phyloP scores from a whole-genome alignment of 2,329 filamentous ascomycete species.

The Ascomycota sp. region DNA sequence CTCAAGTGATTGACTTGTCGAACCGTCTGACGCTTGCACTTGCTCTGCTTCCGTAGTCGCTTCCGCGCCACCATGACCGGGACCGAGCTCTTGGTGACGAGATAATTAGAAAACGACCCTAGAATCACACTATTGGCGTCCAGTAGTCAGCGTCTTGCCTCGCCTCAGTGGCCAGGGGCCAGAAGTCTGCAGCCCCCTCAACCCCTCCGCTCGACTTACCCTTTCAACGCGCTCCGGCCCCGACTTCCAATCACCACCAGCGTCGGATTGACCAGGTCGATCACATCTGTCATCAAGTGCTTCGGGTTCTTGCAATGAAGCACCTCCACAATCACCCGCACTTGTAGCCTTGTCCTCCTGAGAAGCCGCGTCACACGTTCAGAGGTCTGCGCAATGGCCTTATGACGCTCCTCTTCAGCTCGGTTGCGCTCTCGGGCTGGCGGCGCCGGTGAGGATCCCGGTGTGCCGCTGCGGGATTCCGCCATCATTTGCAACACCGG shows the following conservation, averaged over 20 bases:
- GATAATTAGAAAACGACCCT: slow-evolving; percentile 91
- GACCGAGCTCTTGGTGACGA: slow-evolving; percentile 89
- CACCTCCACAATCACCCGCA: slow-evolving; percentile 84
- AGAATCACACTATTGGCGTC: slow-evolving; percentile 58
- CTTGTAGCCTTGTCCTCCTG: slow-evolving; percentile 79
- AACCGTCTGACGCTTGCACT: slow-evolving; percentile 47
- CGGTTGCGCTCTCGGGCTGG: slow-evolving; percentile 29
- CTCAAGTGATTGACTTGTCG: slow-evolving; percentile 66
- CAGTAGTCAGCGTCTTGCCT: too few relatives aligned
- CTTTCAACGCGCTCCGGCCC: slow-evolving; percentile 80
- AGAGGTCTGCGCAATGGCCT: slow-evolving; percentile 67
- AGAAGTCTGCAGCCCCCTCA: not conserved
- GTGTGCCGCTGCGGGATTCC: slow-evolving; percentile 13
- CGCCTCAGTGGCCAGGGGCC: not conserved
- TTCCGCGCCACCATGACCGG: slow-evolving; percentile 97
- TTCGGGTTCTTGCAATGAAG: slow-evolving; percentile 97
- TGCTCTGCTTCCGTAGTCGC: slow-evolving; percentile 68
- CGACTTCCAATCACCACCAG: slow-evolving; percentile 83
- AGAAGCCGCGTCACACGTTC: slow-evolving; percentile 68
- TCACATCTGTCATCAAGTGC: slow-evolving; percentile 91
- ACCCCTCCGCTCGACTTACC: slow-evolving; percentile 51
- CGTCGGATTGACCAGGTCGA: slow-evolving; percentile 79
- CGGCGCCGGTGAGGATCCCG: slow-evolving; percentile 26
- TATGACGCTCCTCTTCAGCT: slow-evolving; percentile 58
- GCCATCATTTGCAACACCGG: slow-evolving; percentile 9